Conservation (phyloP, 2,329 filamentous ascomycete genomes). For the Fusarium pilosicola region DNA sequence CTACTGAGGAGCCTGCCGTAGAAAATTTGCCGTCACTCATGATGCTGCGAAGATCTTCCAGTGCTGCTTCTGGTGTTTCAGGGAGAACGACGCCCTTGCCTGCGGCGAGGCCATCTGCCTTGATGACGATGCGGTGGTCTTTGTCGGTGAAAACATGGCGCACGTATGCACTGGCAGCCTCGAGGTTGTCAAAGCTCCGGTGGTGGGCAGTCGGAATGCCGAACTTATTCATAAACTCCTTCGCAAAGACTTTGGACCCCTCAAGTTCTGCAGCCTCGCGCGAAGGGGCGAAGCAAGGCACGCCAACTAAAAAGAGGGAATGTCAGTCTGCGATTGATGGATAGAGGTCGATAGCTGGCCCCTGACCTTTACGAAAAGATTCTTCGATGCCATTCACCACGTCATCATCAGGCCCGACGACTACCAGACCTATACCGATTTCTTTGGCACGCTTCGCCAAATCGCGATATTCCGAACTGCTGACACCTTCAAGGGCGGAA, state of each 20-base stretch:
- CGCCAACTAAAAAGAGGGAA: slow-evolving; percentile 55
- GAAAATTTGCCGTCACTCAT: slow-evolving; percentile 75
- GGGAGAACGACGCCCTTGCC: slow-evolving; percentile 69
- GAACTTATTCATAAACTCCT: slow-evolving; percentile 81
- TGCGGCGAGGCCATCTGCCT: slow-evolving; percentile 77
- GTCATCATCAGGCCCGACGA: slow-evolving; percentile 80
- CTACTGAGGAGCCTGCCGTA: slow-evolving; percentile 72
- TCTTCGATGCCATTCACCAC: slow-evolving; percentile 79
- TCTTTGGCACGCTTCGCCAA: slow-evolving; percentile 71
- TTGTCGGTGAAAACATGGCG: slow-evolving; percentile 54
- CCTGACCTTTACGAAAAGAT: slow-evolving; percentile 59
- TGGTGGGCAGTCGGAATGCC: slow-evolving; percentile 79
- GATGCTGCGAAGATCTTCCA: slow-evolving; percentile 71
- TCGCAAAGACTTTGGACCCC: slow-evolving; percentile 81
- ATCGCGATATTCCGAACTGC: slow-evolving; percentile 68
- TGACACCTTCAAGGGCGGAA: slow-evolving; percentile 60
- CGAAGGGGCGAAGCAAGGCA: slow-evolving; percentile 75
- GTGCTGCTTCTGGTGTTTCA: slow-evolving; percentile 65
- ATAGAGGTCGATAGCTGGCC: neutral
- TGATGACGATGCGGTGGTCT: slow-evolving; percentile 73
- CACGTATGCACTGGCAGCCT: slow-evolving; percentile 69
- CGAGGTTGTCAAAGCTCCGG: slow-evolving; percentile 72
- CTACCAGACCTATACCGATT: slow-evolving; percentile 71
- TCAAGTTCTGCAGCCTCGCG: slow-evolving; percentile 77
- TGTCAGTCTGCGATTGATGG: neutral